phyloP scores from a whole-genome alignment of 106 monocot species.

The Acorus gramineus region DNA sequence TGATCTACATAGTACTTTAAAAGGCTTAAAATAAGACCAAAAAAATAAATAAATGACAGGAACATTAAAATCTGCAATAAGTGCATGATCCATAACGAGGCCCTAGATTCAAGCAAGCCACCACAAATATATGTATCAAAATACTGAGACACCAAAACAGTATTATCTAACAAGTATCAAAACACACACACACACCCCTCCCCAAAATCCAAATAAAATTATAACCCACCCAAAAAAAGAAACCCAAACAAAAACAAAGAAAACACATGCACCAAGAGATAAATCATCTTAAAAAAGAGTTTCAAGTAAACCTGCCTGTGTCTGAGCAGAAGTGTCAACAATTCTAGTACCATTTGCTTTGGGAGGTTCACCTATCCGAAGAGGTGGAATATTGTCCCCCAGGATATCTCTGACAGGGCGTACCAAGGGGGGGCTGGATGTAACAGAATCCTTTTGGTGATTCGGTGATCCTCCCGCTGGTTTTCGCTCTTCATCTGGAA shows the following conservation, averaged over 20 bases:
- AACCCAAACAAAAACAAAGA: background rate
- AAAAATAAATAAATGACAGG: too few species aligned
- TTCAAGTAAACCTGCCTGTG: constrained; percentile 36
- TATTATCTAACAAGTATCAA: too few species aligned
- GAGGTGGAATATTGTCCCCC: constrained; percentile 55
- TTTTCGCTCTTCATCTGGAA: constrained; percentile 35
- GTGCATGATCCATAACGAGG: too few species aligned
- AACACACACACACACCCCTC: too few species aligned
- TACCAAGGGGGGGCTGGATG: constrained; percentile 48
- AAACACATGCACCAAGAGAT: background rate
- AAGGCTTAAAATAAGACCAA: too few species aligned
- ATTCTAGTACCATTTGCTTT: constrained; percentile 32
- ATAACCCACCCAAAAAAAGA: background rate
- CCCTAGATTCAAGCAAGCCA: too few species aligned
- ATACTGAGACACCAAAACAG: too few species aligned
- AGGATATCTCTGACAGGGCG: constrained; percentile 83
- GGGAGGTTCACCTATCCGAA: constrained; percentile 50
- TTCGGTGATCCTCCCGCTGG: constrained; percentile 43
- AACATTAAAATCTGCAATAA: too few species aligned
- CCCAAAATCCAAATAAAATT: too few species aligned
- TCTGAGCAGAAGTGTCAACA: constrained; percentile 27
- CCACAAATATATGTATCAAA: too few species aligned
- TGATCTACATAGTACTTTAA: too few species aligned
- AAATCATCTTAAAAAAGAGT: background rate
- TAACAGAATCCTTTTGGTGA: constrained; percentile 24